These are phyloP conservation scores for Talinum fruticosum DNA, from an alignment of 148 eudicot species.

Conservation along the genomic window DNA sequence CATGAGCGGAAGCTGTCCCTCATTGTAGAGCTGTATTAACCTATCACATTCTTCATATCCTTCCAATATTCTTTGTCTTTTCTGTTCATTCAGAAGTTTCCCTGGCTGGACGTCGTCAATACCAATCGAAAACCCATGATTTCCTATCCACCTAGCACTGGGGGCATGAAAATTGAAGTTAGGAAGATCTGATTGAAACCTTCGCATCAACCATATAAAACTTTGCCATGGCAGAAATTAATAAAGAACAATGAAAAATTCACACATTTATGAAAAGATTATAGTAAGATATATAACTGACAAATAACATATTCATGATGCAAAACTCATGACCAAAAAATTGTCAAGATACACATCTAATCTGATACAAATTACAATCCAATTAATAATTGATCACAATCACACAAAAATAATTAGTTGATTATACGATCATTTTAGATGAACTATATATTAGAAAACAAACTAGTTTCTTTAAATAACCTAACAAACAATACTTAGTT, in stretches of 20 bases:
- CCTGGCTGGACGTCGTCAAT: constrained; percentile 98
- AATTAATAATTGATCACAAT: no score
- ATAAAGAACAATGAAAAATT: background rate
- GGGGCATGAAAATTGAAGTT: constrained; percentile 15
- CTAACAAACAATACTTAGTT: background rate
- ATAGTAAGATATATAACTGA: background rate
- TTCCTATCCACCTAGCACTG: constrained; percentile 99
- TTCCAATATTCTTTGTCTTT: constrained; percentile 33
- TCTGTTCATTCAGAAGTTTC: constrained; percentile 39
- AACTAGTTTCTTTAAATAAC: no score
- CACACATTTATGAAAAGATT: background rate
- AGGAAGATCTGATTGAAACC: background rate
- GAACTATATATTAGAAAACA: no score
- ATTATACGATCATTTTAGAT: no score
- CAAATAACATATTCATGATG: no score
- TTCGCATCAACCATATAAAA: background rate
- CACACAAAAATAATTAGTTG: no score
- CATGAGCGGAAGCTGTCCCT: constrained; percentile 58
- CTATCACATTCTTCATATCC: constrained; percentile 55
- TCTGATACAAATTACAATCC: no score
- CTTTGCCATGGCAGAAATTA: background rate
- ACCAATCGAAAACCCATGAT: constrained; percentile 97
- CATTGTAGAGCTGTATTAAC: constrained; percentile 44
- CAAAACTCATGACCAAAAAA: no score
- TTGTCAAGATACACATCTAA: no score